phyloP scores from a whole-genome alignment of 2,329 filamentous ascomycete genomes.

The Colletotrichum paranaense region DNA sequence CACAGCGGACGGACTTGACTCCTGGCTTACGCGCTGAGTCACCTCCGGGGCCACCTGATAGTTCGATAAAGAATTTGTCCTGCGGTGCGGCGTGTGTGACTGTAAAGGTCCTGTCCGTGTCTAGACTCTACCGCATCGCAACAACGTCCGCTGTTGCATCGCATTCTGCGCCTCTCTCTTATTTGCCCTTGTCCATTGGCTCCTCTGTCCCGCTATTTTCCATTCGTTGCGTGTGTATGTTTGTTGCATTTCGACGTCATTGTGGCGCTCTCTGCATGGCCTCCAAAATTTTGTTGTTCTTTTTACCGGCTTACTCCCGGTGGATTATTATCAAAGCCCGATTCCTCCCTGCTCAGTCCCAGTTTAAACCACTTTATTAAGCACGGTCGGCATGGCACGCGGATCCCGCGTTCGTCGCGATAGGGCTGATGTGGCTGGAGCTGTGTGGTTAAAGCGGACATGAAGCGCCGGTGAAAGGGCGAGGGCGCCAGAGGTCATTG shows the following conservation, averaged over 20 bases:
- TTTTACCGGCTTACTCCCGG: slow-evolving; percentile 8
- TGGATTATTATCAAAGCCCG: not conserved
- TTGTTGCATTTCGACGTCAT: slow-evolving; percentile 19
- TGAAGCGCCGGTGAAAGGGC: not conserved
- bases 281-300: not conserved
- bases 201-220: not conserved
- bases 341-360: slow-evolving; percentile 5
- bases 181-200: not conserved
- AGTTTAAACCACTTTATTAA: not conserved
- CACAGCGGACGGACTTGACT: not conserved
- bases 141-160: not conserved
- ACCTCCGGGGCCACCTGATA: not conserved
- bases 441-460: not conserved
- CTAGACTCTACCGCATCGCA: not conserved
- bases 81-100: not conserved
- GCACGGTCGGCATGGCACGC: slow-evolving; percentile 12
- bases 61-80: not conserved
- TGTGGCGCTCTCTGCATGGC: slow-evolving; percentile 9
- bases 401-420: not conserved
- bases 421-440: slow-evolving; percentile 14
- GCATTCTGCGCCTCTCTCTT: no score
- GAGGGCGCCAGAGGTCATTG: not conserved
- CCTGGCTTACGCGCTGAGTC: slow-evolving; percentile 1
- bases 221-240: not conserved
- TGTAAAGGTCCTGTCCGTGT: not conserved